Evolutionary conservation across 495 filamentous ascomycete species (phyloP), one percentile per base, ranked within the genome.

Genomic region (Penicillium cataractarum): DNA sequence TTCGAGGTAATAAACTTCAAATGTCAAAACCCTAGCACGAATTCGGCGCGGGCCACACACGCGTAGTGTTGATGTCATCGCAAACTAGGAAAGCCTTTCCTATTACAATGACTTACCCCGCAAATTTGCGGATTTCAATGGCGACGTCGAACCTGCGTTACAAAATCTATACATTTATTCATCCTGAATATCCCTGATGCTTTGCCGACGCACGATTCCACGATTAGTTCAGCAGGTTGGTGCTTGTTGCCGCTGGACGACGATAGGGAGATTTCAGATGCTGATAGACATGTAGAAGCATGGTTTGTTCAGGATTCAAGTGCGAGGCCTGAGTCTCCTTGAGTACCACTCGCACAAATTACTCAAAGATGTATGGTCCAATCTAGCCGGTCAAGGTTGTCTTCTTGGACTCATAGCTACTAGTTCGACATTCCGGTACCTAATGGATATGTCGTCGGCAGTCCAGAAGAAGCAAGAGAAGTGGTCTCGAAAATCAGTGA

Each of bases 351-450:
- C 72, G 13, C 70, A 74, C 42, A 64, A 64, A 26, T 61, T 74
- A 13, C 64, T 74, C 4, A 65, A 64, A 57, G 65, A 74, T 57
- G 72, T 71, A 65, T 15, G 64, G 3, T 19, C 15, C 4, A 12
- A 2, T 1, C 17, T 31, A 10, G 22, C 15, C n/a, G 22, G 24
- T 10, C 35, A 13, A 13, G 29, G 8, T 6, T 37, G 29, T 21
- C 8, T n/a, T 48, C 7, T 37, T 57, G 31, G 21, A 22, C 63
- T 71, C 35, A 65, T 60, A 5, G 13, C 9, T 35, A 2, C 6
- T 10, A 76, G 73, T 76, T 66, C 54, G 44, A 69, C 19, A 65
- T 76, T 13, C 73, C 73, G 22, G 71, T 74, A 13, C 73, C 73
- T 6, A 44, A 62, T 22, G 73, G 73, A 17, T 58, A 64, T 26